Evolutionary conservation across 495 filamentous ascomycete species (phyloP).

Genomic region (Aspergillus coremiiformis): DNA sequence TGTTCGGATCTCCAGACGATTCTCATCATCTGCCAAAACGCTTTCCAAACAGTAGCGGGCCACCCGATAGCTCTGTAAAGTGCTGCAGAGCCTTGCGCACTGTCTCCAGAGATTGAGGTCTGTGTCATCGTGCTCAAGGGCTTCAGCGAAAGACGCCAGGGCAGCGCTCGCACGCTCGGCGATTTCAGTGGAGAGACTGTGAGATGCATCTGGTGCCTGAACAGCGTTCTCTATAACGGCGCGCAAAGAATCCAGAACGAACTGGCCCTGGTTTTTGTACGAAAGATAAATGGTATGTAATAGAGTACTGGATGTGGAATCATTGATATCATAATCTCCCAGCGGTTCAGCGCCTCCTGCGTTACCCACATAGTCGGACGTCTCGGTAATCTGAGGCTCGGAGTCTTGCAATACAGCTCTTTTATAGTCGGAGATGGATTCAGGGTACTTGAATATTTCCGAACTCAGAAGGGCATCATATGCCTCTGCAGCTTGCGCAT

Average conservation of each 20-base stretch:
- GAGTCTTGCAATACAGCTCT: constrained; percentile 57
- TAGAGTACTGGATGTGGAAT: constrained; percentile 68
- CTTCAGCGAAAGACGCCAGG: constrained; percentile 60
- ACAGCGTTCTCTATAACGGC: constrained; percentile 21
- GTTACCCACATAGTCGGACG: constrained; percentile 35
- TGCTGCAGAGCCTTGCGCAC: constrained; percentile 66
- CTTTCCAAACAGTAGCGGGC: constrained; percentile 86
- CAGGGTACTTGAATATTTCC: constrained; percentile 87
- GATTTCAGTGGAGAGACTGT: constrained; percentile 26
- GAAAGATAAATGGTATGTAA: constrained; percentile 86
- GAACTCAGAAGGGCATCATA: constrained; percentile 81
- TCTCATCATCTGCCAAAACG: constrained; percentile 78
- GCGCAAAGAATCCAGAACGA: constrained; percentile 68
- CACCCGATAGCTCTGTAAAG: constrained; percentile 68
- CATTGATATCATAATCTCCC: constrained; percentile 40
- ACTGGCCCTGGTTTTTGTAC: constrained; percentile 93
- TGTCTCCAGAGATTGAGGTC: constrained; percentile 93
- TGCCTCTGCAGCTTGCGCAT: constrained; percentile 68
- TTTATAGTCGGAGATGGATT: constrained; percentile 71
- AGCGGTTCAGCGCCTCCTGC: constrained; percentile 39
- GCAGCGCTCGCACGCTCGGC: constrained; percentile 24
- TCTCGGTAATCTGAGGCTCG: constrained; percentile 22
- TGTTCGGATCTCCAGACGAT: constrained; percentile 57
- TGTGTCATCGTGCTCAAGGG: constrained; percentile 82
- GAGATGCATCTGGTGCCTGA: constrained; percentile 28